Percentiles rank a stretch among this genome's conserved stretches.
Conservation (phyloP, 495 filamentous ascomycete genomes). For the Penicillium odoratum region DNA sequence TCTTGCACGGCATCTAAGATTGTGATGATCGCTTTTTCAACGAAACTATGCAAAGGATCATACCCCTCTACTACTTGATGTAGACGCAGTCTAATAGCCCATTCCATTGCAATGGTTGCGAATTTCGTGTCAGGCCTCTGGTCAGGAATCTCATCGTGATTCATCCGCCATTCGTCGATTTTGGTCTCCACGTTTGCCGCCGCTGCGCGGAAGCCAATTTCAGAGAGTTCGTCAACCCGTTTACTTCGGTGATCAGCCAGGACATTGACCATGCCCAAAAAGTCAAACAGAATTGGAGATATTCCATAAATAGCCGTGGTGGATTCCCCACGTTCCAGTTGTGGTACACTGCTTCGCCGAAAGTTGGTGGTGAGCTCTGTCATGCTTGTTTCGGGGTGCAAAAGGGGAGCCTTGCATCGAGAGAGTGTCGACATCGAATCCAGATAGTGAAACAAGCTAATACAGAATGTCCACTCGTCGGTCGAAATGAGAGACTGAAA, state of each 20-base stretch:
- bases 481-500: constrained; percentile 17
- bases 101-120: constrained; percentile 30
- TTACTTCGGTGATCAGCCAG: constrained; percentile 30
- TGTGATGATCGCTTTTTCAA: constrained; percentile 16
- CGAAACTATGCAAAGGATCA: constrained; percentile 19
- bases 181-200: constrained; percentile 21
- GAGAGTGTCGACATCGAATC: constrained; percentile 37
- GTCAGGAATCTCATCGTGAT: constrained; percentile 10
- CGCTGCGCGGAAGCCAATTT: constrained; percentile 32
- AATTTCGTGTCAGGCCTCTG: constrained; percentile 14
- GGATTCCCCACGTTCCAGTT: constrained; percentile 8
- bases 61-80: constrained; percentile 34
- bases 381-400: constrained; percentile 19
- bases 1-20: constrained; percentile 24
- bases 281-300: constrained; percentile 25
- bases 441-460: constrained; percentile 31
- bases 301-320: constrained; percentile 27
- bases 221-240: constrained; percentile 30
- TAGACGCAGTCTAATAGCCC: constrained; percentile 30
- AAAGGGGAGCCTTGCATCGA: constrained; percentile 29
- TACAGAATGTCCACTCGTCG: constrained; percentile 26
- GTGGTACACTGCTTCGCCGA: constrained; percentile 13
- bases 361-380: constrained; percentile 19
- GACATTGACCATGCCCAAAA: constrained; percentile 30
- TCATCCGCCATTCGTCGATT: constrained; percentile 25